Percentiles rank a stretch among this genome's conserved stretches.
These are phyloP conservation scores for Oryza officinalis DNA, from an alignment of 176 grass and related monocot species.

Conservation along the genomic window DNA sequence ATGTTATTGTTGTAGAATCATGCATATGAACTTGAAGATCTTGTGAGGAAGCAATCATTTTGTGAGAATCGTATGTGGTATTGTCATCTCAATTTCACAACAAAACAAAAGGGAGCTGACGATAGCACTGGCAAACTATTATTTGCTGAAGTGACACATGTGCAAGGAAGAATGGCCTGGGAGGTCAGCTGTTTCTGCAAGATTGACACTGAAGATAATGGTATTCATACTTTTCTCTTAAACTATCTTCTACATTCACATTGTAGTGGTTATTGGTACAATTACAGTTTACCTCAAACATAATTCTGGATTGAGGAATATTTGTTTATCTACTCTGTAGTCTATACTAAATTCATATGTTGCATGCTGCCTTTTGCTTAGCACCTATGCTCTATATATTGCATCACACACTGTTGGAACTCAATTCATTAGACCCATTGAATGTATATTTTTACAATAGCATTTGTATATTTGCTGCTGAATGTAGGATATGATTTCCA, in stretches of 20 bases:
- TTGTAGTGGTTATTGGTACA: background rate
- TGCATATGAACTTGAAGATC: background rate
- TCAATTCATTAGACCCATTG: no score
- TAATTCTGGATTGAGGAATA: no score
- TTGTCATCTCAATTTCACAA: slow-evolving; percentile 29
- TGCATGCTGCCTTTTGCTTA: no score
- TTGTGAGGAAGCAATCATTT: background rate
- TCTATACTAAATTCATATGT: no score
- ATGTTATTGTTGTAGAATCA: no score
- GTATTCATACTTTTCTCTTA: background rate
- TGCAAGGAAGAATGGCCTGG: background rate
- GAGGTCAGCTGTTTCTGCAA: slow-evolving; percentile 3
- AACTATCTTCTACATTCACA: background rate
- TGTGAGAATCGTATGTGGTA: background rate
- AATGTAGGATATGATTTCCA: no score
- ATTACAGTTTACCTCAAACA: background rate
- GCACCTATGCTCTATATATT: no score
- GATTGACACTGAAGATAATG: background rate
- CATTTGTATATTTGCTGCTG: no score
- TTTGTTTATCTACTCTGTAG: no score
- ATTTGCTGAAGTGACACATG: slow-evolving; percentile 14
- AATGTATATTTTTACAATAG: no score
- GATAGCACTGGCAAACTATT: background rate
- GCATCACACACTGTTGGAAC: no score
- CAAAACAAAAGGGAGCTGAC: background rate